phyloP scores from a whole-genome alignment of 108 stramenopile genomes.

The Nannochloropsis salina region DNA sequence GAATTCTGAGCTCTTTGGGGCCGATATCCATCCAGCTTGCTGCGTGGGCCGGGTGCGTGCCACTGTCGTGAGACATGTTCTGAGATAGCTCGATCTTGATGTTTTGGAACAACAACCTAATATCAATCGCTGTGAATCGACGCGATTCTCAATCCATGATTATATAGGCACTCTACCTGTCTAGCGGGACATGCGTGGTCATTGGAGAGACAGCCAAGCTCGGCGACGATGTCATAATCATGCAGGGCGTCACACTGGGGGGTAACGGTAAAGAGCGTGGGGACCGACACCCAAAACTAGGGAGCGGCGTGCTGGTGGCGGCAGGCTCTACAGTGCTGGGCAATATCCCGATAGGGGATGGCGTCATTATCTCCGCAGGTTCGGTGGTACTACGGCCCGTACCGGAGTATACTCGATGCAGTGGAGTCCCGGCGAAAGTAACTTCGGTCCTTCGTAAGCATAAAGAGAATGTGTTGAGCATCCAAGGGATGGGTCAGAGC shows the following conservation, averaged over 20 bases:
- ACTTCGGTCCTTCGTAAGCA: constrained; percentile 9
- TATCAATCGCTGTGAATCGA: neutral
- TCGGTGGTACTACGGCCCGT: constrained; percentile 33
- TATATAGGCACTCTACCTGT: neutral
- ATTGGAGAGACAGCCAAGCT: constrained; percentile 85
- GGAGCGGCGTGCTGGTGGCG: constrained; percentile 66
- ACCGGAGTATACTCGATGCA: constrained; percentile 28
- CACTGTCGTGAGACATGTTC: neutral
- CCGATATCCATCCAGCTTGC: constrained; percentile 85
- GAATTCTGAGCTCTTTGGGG: constrained; percentile 67
- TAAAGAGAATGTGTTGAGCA: neutral
- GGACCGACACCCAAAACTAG: constrained; percentile 84
- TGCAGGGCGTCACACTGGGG: constrained; percentile 81
- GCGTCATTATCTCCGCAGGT: constrained; percentile 36
- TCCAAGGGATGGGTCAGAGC: neutral
- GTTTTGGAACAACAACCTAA: neutral
- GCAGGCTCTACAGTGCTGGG: constrained; percentile 71
- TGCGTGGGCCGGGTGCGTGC: constrained; percentile 59
- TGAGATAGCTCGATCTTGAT: neutral
- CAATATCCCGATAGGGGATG: constrained; percentile 60
- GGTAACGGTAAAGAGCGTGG: constrained; percentile 82
- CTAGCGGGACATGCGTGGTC: constrained; percentile 63
- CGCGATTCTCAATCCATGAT: neutral
- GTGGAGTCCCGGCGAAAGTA: constrained; percentile 41
- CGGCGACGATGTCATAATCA: constrained; percentile 69